Evolutionary conservation across 495 filamentous ascomycete species (phyloP), one percentile per base, ranked within the genome.

Genomic region (Penicillium odoratum): DNA sequence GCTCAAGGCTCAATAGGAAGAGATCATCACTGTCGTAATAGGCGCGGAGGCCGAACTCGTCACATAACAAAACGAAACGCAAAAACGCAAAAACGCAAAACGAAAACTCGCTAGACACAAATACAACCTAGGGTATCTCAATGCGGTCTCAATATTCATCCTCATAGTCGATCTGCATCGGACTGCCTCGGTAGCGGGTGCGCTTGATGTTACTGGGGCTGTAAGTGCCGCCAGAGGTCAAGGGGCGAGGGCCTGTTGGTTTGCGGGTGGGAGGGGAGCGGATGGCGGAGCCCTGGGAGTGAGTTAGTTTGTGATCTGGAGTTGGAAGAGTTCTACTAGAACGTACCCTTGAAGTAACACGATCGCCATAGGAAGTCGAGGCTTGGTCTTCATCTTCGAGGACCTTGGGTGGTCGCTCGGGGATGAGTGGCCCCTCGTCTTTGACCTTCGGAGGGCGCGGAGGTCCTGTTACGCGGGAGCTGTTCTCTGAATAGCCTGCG

Each of bases 241-340:
- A 70, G 8, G 81, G 81, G 47, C 81, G 77, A 46, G 81, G 81
- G 8, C 81, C 81, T 15, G 81, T 83, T 38, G 81, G 81, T 62
- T 83, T 84, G 49, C 81, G 79, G 26, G 66, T 58, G 36, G 80
- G 79, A 5, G 78, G 73, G n/a, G 75, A 75, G 38, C 70, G 73
- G 57, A 79, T 73, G n/a, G 68, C 69, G 48, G 74, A 78, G 63
- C 66, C 69, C 72, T 75, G 53, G 5, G 34, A 15, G 33, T 10
- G 7, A 11, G 36, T 59, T 59, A 59, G 57, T 13, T 48, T 48
- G 9, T 29, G 28, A 26, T 25, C 15, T 26, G 18, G 7, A 45
- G 26, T 50, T 38, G 34, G 0, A 16, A 40, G 52, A 3, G 18
- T 34, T 25, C 21, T 11, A 0, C 4, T 30, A 36, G 10, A 31